These are phyloP conservation scores for Rutidosis leptorrhynchoides DNA, from an alignment of 129 eudicot genomes.

Conservation along the genomic window DNA sequence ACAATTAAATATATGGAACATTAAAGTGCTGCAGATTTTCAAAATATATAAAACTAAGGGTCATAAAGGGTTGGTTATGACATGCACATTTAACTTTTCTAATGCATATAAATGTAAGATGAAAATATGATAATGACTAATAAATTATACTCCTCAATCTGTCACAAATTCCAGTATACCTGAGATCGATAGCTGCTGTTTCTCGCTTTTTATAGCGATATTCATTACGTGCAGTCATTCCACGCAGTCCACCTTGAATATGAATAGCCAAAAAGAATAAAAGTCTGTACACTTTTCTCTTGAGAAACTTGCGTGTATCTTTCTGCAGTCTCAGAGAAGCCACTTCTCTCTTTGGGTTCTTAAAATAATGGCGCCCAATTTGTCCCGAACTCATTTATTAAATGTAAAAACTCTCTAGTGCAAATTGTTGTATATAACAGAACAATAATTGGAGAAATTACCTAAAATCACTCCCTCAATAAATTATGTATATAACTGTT, in stretches of 20 bases:
- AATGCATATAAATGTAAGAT: neutral
- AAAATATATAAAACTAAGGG: too few relatives aligned
- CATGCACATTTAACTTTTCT: too few relatives aligned
- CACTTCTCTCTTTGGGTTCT: constrained; percentile 55
- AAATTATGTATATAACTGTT: too few relatives aligned
- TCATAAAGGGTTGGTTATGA: too few relatives aligned
- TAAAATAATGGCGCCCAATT: constrained; percentile 52
- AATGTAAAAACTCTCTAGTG: neutral
- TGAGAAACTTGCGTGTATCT: constrained; percentile 50
- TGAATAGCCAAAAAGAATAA: constrained; percentile 44
- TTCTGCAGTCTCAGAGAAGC: constrained; percentile 64
- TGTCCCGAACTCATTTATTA: constrained; percentile 44
- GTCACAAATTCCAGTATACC: constrained; percentile 37
- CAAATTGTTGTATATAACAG: too few relatives aligned
- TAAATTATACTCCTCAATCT: constrained; percentile 1
- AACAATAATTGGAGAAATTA: too few relatives aligned
- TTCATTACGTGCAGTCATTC: too few relatives aligned
- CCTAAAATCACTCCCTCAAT: too few relatives aligned
- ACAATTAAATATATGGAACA: too few relatives aligned
- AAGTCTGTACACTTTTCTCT: constrained; percentile 49
- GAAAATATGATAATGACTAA: constrained; percentile 10
- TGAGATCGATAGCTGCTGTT: constrained; percentile 57
- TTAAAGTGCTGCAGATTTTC: too few relatives aligned
- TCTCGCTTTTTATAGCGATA: constrained; percentile 41
- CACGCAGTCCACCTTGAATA: constrained; percentile 67